phyloP scores from a whole-genome alignment of 2,329 filamentous ascomycete species.

The Rachicladosporium sp. region DNA sequence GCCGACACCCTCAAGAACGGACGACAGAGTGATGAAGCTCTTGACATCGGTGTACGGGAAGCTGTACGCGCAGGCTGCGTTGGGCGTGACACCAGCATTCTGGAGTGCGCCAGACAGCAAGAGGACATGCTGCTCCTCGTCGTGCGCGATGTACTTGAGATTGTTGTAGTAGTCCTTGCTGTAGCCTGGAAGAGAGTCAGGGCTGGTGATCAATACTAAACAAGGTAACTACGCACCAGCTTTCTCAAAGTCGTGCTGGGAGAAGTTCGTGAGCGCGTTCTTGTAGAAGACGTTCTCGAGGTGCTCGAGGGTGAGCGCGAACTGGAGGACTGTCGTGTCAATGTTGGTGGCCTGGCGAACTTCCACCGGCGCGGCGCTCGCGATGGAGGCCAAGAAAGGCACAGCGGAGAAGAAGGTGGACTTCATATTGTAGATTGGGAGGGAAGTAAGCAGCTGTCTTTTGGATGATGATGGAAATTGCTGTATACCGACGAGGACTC shows the following conservation, averaged over 20 bases:
- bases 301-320: constrained; percentile 32
- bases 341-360: constrained; percentile 3
- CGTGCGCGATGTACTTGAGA: constrained; percentile 42
- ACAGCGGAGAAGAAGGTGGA: constrained; percentile 7
- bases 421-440: constrained; percentile 8
- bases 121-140: constrained; percentile 46
- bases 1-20: constrained; percentile 45
- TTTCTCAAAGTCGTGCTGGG: constrained; percentile 36
- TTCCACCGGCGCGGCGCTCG: constrained; percentile 4
- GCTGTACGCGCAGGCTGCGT: constrained; percentile 43
- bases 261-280: constrained; percentile 46
- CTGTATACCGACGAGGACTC: too few species aligned
- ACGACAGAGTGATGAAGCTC: constrained; percentile 40
- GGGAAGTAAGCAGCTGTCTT: too few species aligned
- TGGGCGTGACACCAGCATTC: constrained; percentile 39
- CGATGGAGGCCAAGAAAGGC: constrained; percentile 4
- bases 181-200: constrained; percentile 13
- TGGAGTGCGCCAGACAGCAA: constrained; percentile 37
- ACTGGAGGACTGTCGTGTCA: constrained; percentile 23
- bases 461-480: too few species aligned
- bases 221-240: constrained; percentile 31
- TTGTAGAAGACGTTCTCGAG: constrained; percentile 50
- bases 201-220: constrained; percentile 6
- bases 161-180: constrained; percentile 43
- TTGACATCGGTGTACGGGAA: constrained; percentile 29